phyloP scores from a whole-genome alignment of 2,329 filamentous ascomycete species.

The Xylariaceae sp. region DNA sequence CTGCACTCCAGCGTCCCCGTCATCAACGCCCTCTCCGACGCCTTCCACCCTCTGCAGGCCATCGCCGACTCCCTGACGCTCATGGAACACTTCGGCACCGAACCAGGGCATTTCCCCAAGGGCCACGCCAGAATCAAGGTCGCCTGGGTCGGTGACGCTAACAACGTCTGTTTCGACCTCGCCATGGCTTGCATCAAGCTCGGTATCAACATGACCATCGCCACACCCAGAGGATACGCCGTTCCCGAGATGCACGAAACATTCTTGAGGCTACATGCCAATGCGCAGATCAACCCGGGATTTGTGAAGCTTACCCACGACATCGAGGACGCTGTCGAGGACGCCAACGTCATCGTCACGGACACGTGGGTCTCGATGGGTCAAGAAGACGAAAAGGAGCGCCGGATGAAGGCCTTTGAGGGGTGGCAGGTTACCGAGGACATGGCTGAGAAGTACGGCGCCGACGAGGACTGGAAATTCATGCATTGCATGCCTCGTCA shows the following conservation, averaged over 20 bases:
- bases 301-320: constrained; percentile 70
- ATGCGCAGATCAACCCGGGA: constrained; percentile 55
- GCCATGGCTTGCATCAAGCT: constrained; percentile 84
- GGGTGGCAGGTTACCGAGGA: constrained; percentile 91
- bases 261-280: constrained; percentile 63
- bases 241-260: constrained; percentile 73
- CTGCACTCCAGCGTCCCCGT: constrained; percentile 73
- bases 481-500: constrained; percentile 98
- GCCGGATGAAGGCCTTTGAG: constrained; percentile 74
- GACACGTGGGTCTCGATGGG: constrained; percentile 99
- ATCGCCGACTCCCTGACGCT: constrained; percentile 94
- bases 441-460: constrained; percentile 77
- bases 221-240: constrained; percentile 78
- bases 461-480: constrained; percentile 89
- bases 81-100: constrained; percentile 66
- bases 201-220: constrained; percentile 81
- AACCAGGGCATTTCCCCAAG: constrained; percentile 41
- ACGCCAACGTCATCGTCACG: constrained; percentile 86
- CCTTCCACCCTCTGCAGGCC: constrained; percentile 90
- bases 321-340: constrained; percentile 80
- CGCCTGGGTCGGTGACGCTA: constrained; percentile 94
- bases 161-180: constrained; percentile 94
- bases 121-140: constrained; percentile 82
- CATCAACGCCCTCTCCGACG: constrained; percentile 83
- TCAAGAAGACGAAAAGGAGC: constrained; percentile 79